Conservation (phyloP, 164 flowering plant genomes). For the Vitis riparia region DNA sequence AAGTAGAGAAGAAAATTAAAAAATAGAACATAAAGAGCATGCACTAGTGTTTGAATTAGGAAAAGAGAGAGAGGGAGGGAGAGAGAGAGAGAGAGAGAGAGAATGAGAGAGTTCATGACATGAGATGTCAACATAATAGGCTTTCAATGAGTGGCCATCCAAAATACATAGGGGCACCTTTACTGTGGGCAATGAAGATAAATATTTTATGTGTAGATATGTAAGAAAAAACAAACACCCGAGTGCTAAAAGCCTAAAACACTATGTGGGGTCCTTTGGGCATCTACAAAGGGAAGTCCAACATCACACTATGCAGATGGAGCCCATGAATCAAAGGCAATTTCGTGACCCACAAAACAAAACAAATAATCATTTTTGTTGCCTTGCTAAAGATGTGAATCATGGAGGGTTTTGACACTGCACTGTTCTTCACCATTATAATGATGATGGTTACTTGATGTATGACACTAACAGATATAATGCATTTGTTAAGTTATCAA, state of each 20-base stretch:
- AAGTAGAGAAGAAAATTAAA: no score
- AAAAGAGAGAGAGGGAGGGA: not conserved
- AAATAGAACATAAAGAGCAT: no score
- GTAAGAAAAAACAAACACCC: not conserved
- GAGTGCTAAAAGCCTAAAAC: not conserved
- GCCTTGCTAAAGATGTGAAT: not conserved
- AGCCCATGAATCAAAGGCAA: slow-evolving; percentile 2
- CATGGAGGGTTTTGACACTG: not conserved
- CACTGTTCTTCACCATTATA: not conserved
- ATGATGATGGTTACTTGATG: no score
- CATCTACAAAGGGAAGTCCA: not conserved
- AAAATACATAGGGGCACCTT: slow-evolving; percentile 13
- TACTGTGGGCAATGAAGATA: not conserved
- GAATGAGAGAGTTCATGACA: slow-evolving; percentile 1
- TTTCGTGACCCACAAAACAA: not conserved
- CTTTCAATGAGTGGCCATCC: slow-evolving; percentile 21
- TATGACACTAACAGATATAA: no score
- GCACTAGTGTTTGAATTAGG: slow-evolving; percentile 2
- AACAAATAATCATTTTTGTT: not conserved
- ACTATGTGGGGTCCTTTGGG: not conserved
- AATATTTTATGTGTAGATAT: not conserved
- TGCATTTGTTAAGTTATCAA: no score
- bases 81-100: not conserved
- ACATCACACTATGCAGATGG: slow-evolving; percentile 8
- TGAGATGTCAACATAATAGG: slow-evolving; percentile 29